These are phyloP conservation scores for Chaetomium olivaceum DNA, from an alignment of 2,329 filamentous ascomycete species.

Conservation along the genomic window DNA sequence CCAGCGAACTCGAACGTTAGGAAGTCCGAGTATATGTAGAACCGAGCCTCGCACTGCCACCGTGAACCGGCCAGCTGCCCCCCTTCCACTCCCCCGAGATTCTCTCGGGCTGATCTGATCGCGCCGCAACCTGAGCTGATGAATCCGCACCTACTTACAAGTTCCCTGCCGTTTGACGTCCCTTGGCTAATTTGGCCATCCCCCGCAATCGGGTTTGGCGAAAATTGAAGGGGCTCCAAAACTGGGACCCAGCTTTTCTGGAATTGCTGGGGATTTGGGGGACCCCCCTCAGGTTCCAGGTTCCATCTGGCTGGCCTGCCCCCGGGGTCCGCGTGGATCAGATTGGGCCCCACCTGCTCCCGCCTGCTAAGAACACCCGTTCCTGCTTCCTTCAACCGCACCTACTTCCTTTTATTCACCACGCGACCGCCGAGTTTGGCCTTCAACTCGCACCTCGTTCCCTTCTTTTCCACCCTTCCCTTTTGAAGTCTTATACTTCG, in stretches of 20 bases:
- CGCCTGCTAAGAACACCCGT: conserved; percentile 19
- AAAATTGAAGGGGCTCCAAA: conserved; percentile 29
- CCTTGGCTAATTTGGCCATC: conserved; percentile 12
- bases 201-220: conserved; percentile 17
- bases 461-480: conserved; percentile 19
- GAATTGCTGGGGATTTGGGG: conserved; percentile 21
- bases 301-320: conserved; percentile 17
- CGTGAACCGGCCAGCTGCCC: neutral
- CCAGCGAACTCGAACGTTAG: neutral
- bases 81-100: neutral
- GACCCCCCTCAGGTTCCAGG: neutral
- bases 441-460: conserved; percentile 21
- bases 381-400: conserved; percentile 20
- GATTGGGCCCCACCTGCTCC: conserved; percentile 22
- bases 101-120: neutral
- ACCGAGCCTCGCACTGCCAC: neutral
- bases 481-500: conserved; percentile 29
- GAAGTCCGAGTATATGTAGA: conserved; percentile 8
- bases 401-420: conserved; percentile 24
- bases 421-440: conserved; percentile 25
- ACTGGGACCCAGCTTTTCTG: conserved; percentile 26
- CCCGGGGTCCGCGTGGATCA: conserved; percentile 21
- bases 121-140: neutral
- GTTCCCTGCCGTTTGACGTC: neutral
- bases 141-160: neutral